Evolutionary conservation across 495 filamentous ascomycete species (phyloP), one percentile per base, ranked within the genome.

Genomic region (Cladorrhinum samala): DNA sequence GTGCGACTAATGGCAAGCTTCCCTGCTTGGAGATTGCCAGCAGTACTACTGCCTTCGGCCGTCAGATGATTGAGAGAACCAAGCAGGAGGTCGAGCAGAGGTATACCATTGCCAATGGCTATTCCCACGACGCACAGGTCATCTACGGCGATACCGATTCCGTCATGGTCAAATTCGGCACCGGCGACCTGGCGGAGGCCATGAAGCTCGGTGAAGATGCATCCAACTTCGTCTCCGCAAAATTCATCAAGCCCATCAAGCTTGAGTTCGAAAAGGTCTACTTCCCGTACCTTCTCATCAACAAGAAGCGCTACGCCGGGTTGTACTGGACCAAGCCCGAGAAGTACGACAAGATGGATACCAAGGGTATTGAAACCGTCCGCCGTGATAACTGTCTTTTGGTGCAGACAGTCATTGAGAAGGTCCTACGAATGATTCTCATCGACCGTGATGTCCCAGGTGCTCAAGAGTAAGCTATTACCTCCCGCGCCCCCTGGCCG

Each of bases 291-390:
- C 78, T 99, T 27, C 77, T 99, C 39, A 99, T 99, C 82, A 99
- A 99, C 81, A 99, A 99, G 73, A 99, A 99, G 78, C 87, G 93
- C 50, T 99, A 99, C 59, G 93, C 93, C 11, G 93, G 93, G 27
- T 74, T 99, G 13, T 97, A 91, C 72, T 99, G 92, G 91, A 97
- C 94, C 17, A 90, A 86, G 42, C 80, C 93, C 0, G 80, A 89
- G n/a, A 95, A 94, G 66, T 91, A 83, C 59, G 93, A 99, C 76
- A 99, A 99, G 77, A 97, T 99, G 94, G 93, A 99, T 65, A 96
- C 86, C 59, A 99, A 99, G 68, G 93, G 93, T 76, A 96, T 99
- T 59, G 93, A 99, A 72, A 99, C 93, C 5, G 94, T 99, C 40
- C 83, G 93, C 27, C 77, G 93, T 77, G 93, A 99, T 65, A 99